A percentile compares a stretch with the other conserved stretches of the same genome.
These are phyloP conservation scores for Thielaviopsis euricoi DNA, from an alignment of 2,329 filamentous ascomycete genomes.

Conservation along the genomic window DNA sequence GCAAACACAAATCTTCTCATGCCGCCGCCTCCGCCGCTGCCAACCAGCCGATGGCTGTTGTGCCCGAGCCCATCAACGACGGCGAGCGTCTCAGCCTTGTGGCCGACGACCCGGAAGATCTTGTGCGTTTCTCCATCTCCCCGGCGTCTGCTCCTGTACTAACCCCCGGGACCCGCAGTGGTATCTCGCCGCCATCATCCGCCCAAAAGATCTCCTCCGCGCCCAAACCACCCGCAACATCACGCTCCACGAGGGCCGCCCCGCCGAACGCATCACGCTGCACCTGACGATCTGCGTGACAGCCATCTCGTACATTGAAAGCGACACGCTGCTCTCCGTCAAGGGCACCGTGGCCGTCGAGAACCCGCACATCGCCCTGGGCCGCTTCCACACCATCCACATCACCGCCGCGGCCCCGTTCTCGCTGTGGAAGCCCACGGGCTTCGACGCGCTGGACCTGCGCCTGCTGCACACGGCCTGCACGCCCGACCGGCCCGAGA, in stretches of 20 bases:
- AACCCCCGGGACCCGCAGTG: conserved; percentile 26
- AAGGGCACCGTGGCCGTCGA: conserved; percentile 37
- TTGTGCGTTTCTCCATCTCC: conserved; percentile 20
- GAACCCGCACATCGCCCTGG: conserved; percentile 34
- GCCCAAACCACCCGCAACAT: conserved; percentile 42
- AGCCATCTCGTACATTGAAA: conserved; percentile 41
- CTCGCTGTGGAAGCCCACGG: conserved; percentile 62
- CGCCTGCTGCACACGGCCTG: conserved; percentile 65
- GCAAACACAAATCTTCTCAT: not conserved
- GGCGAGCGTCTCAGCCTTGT: conserved; percentile 24
- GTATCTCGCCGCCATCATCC: conserved; percentile 46
- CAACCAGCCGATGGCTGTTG: not conserved
- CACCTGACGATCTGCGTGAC: conserved; percentile 40
- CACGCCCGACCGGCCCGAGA: conserved; percentile 61
- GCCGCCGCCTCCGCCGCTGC: too few relatives aligned
- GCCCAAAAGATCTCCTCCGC: conserved; percentile 33
- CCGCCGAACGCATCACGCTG: conserved; percentile 37
- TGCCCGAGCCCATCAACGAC: conserved; percentile 23
- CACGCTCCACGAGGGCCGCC: conserved; percentile 30
- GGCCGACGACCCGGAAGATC: conserved; percentile 30
- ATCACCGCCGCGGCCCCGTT: conserved; percentile 80
- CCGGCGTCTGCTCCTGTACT: too few relatives aligned
- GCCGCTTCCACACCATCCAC: conserved; percentile 49
- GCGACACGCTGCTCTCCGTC: conserved; percentile 36
- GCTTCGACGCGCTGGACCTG: conserved; percentile 82